Evolutionary conservation across 2,329 filamentous ascomycete species (phyloP).

Genomic region (Fonsecaea multimorphosa): DNA sequence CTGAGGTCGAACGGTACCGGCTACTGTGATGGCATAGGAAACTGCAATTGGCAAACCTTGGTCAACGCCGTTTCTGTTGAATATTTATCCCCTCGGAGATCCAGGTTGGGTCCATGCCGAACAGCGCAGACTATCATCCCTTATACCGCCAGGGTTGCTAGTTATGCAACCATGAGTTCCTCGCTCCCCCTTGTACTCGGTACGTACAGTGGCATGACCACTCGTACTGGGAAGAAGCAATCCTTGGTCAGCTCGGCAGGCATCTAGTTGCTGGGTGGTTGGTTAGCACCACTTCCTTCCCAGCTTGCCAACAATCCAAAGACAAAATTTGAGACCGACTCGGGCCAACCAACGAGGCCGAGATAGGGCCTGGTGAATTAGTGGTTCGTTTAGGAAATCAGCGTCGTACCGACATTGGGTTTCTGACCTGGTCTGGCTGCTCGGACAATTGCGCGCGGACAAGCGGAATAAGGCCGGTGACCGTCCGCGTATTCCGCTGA

Average conservation of each 20-base stretch:
- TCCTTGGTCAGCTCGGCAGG: slow-evolving; percentile 10
- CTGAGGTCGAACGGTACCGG: too few relatives aligned
- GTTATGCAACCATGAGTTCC: neutral
- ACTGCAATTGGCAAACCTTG: neutral
- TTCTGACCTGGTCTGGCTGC: too few relatives aligned
- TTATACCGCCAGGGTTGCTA: neutral
- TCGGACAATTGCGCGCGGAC: neutral
- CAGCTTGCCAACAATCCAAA: neutral
- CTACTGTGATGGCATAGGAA: too few relatives aligned
- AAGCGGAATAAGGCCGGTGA: neutral
- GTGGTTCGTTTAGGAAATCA: slow-evolving; percentile 2
- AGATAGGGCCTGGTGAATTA: neutral
- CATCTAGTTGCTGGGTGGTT: neutral
- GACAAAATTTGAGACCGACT: slow-evolving; percentile 1
- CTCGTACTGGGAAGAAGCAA: neutral
- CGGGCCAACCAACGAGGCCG: neutral
- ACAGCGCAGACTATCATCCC: neutral
- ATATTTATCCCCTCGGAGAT: slow-evolving; percentile 5
- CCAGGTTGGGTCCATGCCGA: neutral
- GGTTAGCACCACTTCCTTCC: neutral
- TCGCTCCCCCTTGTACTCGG: neutral
- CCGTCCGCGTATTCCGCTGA: neutral
- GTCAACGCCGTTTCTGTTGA: slow-evolving; percentile 6
- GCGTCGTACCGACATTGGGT: neutral
- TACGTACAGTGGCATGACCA: slow-evolving; percentile 13